phyloP scores from a whole-genome alignment of 306 rosid species.

The Acmispon strigosus region DNA sequence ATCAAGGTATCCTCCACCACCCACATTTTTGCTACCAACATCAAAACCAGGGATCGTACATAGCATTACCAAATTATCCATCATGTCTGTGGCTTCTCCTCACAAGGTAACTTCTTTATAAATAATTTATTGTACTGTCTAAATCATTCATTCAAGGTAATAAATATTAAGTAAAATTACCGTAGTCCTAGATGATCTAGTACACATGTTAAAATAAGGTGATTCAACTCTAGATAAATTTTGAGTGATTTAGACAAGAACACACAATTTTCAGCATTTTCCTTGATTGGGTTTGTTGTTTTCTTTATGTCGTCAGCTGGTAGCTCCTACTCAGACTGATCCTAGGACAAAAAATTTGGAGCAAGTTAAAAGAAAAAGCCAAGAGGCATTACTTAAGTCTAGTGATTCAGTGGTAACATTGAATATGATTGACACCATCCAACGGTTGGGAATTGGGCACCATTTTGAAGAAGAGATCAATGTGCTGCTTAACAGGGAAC shows the following conservation, averaged over 20 bases:
- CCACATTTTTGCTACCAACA: background rate
- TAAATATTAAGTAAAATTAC: too few relatives aligned
- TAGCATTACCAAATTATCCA: background rate
- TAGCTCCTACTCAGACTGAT: background rate
- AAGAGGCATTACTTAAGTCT: background rate
- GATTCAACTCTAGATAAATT: too few relatives aligned
- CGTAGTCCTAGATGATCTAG: too few relatives aligned
- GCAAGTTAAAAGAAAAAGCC: background rate
- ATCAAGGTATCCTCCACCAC: background rate
- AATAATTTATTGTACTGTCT: too few relatives aligned
- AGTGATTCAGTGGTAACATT: slow-evolving; percentile 12
- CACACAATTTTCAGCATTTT: background rate
- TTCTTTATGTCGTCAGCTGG: background rate
- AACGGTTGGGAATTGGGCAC: slow-evolving; percentile 29
- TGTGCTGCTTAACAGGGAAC: background rate
- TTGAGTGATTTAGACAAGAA: too few relatives aligned
- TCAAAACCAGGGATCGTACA: background rate
- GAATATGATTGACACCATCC: slow-evolving; percentile 33
- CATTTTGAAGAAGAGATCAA: slow-evolving; percentile 26
- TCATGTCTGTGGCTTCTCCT: background rate
- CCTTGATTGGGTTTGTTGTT: background rate
- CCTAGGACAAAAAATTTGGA: background rate
- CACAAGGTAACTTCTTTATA: background rate
- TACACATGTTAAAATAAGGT: too few relatives aligned
- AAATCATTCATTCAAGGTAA: too few relatives aligned